Conservation (phyloP, 306 rosid genomes). For the Trichosanthes cucumerina region DNA sequence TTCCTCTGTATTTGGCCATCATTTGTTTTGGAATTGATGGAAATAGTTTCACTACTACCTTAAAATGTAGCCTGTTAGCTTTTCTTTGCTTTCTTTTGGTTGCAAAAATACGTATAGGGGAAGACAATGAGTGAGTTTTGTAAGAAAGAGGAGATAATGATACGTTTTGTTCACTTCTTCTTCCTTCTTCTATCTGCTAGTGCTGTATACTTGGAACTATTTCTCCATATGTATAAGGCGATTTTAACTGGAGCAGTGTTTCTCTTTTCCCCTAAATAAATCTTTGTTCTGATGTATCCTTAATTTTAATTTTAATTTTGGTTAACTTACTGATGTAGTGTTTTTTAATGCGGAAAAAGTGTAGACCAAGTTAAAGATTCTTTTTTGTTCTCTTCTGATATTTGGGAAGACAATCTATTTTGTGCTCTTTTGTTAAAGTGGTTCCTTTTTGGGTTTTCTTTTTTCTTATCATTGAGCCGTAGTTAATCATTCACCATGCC, state of each 20-base stretch:
- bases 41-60: not conserved
- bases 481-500: slow-evolving; percentile 9
- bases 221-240: not conserved
- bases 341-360: not conserved
- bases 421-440: slow-evolving; percentile 3
- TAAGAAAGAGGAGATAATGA: not conserved
- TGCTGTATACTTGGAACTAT: not conserved
- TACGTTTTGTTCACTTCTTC: not conserved
- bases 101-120: too few relatives aligned
- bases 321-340: not conserved
- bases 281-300: not conserved
- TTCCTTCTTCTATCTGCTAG: not conserved
- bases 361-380: not conserved
- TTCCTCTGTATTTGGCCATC: not conserved
- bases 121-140: not conserved
- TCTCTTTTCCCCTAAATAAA: not conserved
- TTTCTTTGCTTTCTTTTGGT: not conserved
- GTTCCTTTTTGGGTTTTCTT: slow-evolving; percentile 1
- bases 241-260: not conserved
- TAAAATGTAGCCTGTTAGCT: not conserved
- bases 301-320: not conserved
- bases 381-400: slow-evolving; percentile 6
- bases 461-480: not conserved
- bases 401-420: slow-evolving; percentile 2
- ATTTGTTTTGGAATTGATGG: not conserved